phyloP scores from a whole-genome alignment of 208 protist genomes.

The Lotmaria passim region DNA sequence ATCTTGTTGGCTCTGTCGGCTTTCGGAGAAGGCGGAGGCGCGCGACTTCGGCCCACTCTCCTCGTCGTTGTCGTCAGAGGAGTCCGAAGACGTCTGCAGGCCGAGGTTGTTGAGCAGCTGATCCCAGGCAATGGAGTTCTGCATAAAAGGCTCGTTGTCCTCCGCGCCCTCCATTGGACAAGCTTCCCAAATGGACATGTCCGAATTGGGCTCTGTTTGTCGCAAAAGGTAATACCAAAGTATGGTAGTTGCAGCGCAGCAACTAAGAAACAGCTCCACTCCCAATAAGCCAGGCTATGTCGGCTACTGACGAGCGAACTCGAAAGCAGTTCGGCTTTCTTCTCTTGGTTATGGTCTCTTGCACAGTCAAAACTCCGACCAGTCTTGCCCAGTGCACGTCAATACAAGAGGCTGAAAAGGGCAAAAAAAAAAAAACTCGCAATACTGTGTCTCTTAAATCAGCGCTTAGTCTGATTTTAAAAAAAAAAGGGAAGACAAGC shows the following conservation, averaged over 20 bases:
- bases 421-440: neutral
- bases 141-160: neutral
- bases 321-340: no score
- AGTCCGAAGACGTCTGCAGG: slow-evolving; percentile 7
- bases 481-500: neutral
- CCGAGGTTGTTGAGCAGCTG: slow-evolving; percentile 24
- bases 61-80: neutral
- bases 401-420: slow-evolving; percentile 9
- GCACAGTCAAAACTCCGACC: no score
- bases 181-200: slow-evolving; percentile 28
- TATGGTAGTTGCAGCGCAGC: no score
- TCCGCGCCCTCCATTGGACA: neutral
- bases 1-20: neutral
- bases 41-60: neutral
- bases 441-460: no score
- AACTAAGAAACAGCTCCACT: no score
- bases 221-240: no score
- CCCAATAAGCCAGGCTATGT: no score
- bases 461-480: neutral
- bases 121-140: slow-evolving; percentile 24
- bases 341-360: no score
- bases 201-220: neutral
- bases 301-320: no score
- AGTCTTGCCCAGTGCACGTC: no score
- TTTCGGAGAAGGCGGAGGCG: neutral